Evolutionary conservation across 2,329 filamentous ascomycete species (phyloP).

Genomic region (Sclerotiophoma versabilis): DNA sequence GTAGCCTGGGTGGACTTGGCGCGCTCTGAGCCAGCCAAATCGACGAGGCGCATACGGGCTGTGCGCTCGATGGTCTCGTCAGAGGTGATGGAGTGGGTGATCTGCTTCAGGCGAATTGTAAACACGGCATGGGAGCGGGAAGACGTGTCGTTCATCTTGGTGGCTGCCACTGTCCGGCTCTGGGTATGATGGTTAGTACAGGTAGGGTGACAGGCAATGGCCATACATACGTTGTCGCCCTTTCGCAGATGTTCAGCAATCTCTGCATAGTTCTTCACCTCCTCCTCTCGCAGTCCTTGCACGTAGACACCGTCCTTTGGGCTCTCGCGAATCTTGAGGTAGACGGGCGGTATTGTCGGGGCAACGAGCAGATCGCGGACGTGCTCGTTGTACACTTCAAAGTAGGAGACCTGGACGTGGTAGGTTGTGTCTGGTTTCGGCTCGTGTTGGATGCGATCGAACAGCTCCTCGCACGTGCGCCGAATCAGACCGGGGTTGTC

Average conservation of each 20-base stretch:
- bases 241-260: conserved; percentile 90
- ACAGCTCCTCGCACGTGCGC: conserved; percentile 92
- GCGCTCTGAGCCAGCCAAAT: conserved; percentile 92
- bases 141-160: conserved; percentile 99
- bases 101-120: conserved; percentile 97
- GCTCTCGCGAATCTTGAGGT: conserved; percentile 96
- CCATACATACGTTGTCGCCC: conserved; percentile 68
- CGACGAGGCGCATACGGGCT: conserved; percentile 91
- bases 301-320: conserved; percentile 95
- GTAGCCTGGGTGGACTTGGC: conserved; percentile 96
- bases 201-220: no score
- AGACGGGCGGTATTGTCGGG: conserved; percentile 79
- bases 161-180: conserved; percentile 88
- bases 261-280: conserved; percentile 84
- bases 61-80: conserved; percentile 96
- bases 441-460: conserved; percentile 86
- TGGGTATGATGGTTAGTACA: conserved; percentile 22
- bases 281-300: conserved; percentile 92
- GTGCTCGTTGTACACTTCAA: conserved; percentile 99
- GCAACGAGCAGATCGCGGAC: conserved; percentile 91
- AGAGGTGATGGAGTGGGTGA: conserved; percentile 95
- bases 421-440: conserved; percentile 93
- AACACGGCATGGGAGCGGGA: conserved; percentile 97
- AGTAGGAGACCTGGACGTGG: conserved; percentile 96
- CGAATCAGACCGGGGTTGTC: conserved; percentile 92